Percentiles rank a stretch among this genome's conserved stretches.
Conservation (phyloP, 768 basidiomycete genomes). For the Naematelia encephala region DNA sequence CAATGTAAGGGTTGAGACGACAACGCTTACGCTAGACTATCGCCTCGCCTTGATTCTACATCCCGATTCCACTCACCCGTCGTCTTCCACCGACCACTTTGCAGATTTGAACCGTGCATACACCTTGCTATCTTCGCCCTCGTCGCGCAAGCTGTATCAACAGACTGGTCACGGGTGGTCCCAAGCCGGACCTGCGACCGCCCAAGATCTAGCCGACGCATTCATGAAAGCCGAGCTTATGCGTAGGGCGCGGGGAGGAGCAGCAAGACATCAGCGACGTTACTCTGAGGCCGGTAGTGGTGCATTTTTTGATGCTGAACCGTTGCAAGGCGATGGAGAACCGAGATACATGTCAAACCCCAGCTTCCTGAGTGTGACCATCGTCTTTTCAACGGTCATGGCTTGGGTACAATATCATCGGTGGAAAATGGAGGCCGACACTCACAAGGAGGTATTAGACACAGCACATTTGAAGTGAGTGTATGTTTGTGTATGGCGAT, state of each 20-base stretch:
- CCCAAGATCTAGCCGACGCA: constrained; percentile 16
- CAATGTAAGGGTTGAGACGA: constrained; percentile 33
- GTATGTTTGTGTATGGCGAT: background rate
- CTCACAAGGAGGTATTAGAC: constrained; percentile 28
- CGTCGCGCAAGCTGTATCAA: constrained; percentile 29
- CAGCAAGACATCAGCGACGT: constrained; percentile 19
- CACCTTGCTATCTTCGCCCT: constrained; percentile 37
- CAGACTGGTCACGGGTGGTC: constrained; percentile 46
- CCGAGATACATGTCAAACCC: constrained; percentile 45
- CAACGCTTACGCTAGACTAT: constrained; percentile 36
- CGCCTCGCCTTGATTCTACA: constrained; percentile 46
- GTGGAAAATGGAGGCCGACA: constrained; percentile 24
- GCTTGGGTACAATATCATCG: constrained; percentile 45
- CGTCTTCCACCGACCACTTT: constrained; percentile 42
- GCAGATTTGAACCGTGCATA: constrained; percentile 41
- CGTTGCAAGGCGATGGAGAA: constrained; percentile 26
- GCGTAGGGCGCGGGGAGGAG: constrained; percentile 27
- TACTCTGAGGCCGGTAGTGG: background rate
- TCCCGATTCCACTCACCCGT: constrained; percentile 47
- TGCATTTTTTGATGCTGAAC: background rate
- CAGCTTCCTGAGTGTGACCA: constrained; percentile 34
- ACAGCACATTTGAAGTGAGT: constrained; percentile 39
- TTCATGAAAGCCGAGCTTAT: constrained; percentile 38
- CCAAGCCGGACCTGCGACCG: background rate
- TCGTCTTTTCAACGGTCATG: constrained; percentile 9